Conservation (phyloP, 2,329 filamentous ascomycete genomes). For the Teratosphaeria nubilosa region DNA sequence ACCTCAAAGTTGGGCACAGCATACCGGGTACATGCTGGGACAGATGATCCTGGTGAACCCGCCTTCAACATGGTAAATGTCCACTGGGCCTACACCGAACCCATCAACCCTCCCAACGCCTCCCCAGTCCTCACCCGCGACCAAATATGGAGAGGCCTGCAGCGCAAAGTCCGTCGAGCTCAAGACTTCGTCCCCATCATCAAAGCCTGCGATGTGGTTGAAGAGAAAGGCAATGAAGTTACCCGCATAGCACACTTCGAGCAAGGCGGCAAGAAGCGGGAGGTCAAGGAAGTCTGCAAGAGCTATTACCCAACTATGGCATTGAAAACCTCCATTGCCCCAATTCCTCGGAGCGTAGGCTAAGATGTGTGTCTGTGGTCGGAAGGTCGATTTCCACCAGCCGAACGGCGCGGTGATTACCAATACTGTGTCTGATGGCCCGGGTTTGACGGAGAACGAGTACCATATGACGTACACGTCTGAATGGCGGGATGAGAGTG, state of each 20-base stretch:
- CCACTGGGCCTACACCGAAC: slow-evolving; percentile 33
- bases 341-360: background rate
- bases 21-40: background rate
- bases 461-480: slow-evolving; percentile 39
- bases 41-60: background rate
- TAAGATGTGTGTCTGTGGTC: background rate
- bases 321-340: background rate
- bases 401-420: slow-evolving; percentile 33
- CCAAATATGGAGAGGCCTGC: slow-evolving; percentile 35
- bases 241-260: slow-evolving; percentile 32
- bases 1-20: no score
- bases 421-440: slow-evolving; percentile 35
- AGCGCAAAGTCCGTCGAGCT: slow-evolving; percentile 36
- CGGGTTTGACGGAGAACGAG: slow-evolving; percentile 23
- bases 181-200: slow-evolving; percentile 39
- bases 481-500: slow-evolving; percentile 29
- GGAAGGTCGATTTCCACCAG: slow-evolving; percentile 38
- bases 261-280: slow-evolving; percentile 15
- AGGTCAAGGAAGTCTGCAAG: slow-evolving; percentile 30
- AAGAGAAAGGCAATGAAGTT: slow-evolving; percentile 27
- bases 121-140: slow-evolving; percentile 27
- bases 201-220: slow-evolving; percentile 29
- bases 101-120: slow-evolving; percentile 33
- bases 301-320: slow-evolving; percentile 33
- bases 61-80: slow-evolving; percentile 29